phyloP scores from a whole-genome alignment of 495 filamentous ascomycete genomes.

The Penicillium lividum region DNA sequence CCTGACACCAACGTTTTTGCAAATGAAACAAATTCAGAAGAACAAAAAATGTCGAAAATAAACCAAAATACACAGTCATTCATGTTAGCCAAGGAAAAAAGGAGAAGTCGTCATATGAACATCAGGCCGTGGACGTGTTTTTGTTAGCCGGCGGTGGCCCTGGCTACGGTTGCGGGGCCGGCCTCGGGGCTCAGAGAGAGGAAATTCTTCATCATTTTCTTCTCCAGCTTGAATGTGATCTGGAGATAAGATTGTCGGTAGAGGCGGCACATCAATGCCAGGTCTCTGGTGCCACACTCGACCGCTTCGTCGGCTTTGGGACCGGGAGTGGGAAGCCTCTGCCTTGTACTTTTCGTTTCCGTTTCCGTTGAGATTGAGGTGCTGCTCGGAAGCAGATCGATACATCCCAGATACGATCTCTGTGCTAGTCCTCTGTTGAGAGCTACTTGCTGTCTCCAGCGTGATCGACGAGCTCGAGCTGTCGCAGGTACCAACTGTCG shows the following conservation, averaged over 20 bases:
- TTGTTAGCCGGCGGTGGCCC: constrained; percentile 28
- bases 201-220: constrained; percentile 7
- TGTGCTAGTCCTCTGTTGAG: constrained; percentile 4
- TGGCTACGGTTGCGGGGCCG: constrained; percentile 35
- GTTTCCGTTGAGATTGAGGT: not conserved
- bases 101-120: constrained; percentile 22
- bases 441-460: constrained; percentile 8
- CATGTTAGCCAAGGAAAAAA: constrained; percentile 19
- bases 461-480: constrained; percentile 9
- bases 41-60: not conserved
- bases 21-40: not conserved
- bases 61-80: constrained; percentile 5
- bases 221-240: constrained; percentile 13
- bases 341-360: constrained; percentile 1
- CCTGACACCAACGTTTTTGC: constrained; percentile 19
- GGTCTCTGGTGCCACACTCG: constrained; percentile 23
- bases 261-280: constrained; percentile 19
- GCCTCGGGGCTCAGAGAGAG: constrained; percentile 28
- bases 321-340: constrained; percentile 15
- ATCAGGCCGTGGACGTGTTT: constrained; percentile 19
- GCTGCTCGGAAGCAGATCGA: constrained; percentile 20
- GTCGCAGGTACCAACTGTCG: constrained; percentile 5
- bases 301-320: constrained; percentile 18
- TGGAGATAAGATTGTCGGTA: constrained; percentile 25
- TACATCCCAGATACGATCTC: constrained; percentile 4